Evolutionary conservation across 2,329 filamentous ascomycete species (phyloP), one percentile per base, ranked within the genome.

Genomic region (Trichoderma breve): DNA sequence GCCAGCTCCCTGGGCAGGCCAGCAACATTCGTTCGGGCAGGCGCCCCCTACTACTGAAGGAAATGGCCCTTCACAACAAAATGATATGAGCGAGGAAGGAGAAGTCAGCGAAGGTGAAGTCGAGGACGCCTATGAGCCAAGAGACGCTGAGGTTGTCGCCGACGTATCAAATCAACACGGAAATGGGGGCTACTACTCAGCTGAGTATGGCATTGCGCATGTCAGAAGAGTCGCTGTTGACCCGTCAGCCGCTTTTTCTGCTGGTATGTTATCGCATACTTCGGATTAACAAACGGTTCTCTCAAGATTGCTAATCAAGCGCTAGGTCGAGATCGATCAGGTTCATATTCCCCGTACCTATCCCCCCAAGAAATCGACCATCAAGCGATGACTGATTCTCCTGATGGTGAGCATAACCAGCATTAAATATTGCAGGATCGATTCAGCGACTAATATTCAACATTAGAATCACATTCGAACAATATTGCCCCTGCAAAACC

Each of bases 61-160:
- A 12, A 69, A 61, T 36, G 12, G 14, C n/a, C 55, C 24, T 30
- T 34, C 21, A 21, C 55, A 73, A 30, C 66, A 74, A 34, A 74
- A 75, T 7, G 76, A 77, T 47, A 75, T 70, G 3, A 75, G 77
- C 61, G 93, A 96, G 77, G 93, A 97, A 76, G 93, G 92, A 18
- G 93, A 97, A 79, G 80, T 96, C 34, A 92, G 89, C 74, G 93
- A 95, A 76, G 88, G 86, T 21, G 90, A 91, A 75, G 85, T 87
- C 63, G 87, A 89, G 64, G 86, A 89, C 75, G 76, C 86, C 3
- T 89, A 89, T 73, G 86, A 88, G 63, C 84, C 86, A 11, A 72
- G 68, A 15, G 74, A 75, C 18, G 64, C 70, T 39, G 71, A 64
- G 57, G 32, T 14, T 53, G 32, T 58, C 14, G 39, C 51, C 34